Conservation (phyloP, 495 filamentous ascomycete genomes). For the Neurospora sp. region DNA sequence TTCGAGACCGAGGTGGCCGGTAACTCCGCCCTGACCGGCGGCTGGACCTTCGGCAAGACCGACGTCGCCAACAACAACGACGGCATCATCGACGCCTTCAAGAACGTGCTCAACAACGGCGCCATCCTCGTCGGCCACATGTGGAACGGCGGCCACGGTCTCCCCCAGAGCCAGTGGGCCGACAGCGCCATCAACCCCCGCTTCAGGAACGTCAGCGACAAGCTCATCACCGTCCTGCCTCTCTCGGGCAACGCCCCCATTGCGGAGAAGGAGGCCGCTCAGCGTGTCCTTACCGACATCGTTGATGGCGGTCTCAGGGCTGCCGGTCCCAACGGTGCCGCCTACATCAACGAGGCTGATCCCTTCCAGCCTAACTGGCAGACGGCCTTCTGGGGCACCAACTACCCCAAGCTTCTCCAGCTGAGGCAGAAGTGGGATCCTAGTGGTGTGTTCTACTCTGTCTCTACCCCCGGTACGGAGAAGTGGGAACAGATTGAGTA, state of each 20-base stretch:
- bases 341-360: slow-evolving; percentile 42
- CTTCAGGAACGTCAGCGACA: slow-evolving; percentile 37
- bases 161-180: slow-evolving; percentile 18
- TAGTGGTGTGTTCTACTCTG: slow-evolving; percentile 37
- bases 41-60: slow-evolving; percentile 32
- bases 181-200: slow-evolving; percentile 29
- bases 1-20: slow-evolving; percentile 38
- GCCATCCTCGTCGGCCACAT: slow-evolving; percentile 40
- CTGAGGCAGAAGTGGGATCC: slow-evolving; percentile 51
- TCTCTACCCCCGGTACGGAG: slow-evolving; percentile 34
- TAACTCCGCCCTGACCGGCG: slow-evolving; percentile 33
- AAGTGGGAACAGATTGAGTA: slow-evolving; percentile 35
- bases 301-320: slow-evolving; percentile 36
- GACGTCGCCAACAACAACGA: slow-evolving; percentile 33
- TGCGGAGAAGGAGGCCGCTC: slow-evolving; percentile 26
- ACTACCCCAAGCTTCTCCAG: slow-evolving; percentile 35
- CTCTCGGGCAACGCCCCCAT: slow-evolving; percentile 23
- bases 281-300: slow-evolving; percentile 30
- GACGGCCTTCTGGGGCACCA: slow-evolving; percentile 43
- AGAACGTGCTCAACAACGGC: slow-evolving; percentile 23
- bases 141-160: slow-evolving; percentile 35
- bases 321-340: slow-evolving; percentile 29
- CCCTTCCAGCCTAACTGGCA: slow-evolving; percentile 47
- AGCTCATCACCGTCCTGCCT: slow-evolving; percentile 35
- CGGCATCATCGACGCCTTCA: slow-evolving; percentile 31